These are phyloP conservation scores for Typha latifolia DNA, from an alignment of 176 grass and related monocot genomes.

Conservation along the genomic window DNA sequence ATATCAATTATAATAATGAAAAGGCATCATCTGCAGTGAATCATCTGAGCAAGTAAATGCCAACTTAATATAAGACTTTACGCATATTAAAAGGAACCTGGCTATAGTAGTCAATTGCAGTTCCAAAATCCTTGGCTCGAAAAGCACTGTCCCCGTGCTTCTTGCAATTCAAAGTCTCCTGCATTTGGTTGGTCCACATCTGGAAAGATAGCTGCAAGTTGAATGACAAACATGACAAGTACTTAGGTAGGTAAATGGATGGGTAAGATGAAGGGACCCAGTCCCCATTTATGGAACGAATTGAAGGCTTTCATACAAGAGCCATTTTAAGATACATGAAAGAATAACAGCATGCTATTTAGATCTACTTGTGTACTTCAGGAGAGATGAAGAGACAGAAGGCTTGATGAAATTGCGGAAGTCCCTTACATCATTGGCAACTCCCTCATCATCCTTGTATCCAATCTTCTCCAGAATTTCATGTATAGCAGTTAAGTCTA, in stretches of 20 bases:
- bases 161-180: conserved; percentile 49
- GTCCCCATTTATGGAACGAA: too few species aligned
- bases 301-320: too few species aligned
- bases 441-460: conserved; percentile 91
- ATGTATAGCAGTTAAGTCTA: conserved; percentile 76
- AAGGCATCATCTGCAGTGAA: background rate
- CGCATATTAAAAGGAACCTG: conserved; percentile 35
- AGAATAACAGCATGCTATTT: background rate
- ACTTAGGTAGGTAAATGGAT: background rate
- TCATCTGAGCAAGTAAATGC: background rate
- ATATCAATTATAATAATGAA: background rate
- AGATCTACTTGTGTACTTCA: background rate
- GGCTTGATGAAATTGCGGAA: background rate
- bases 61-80: background rate
- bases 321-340: too few species aligned
- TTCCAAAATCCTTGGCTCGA: conserved; percentile 52
- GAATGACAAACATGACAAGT: background rate
- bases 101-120: conserved; percentile 47
- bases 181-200: conserved; percentile 68
- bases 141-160: conserved; percentile 55
- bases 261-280: too few species aligned
- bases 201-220: conserved; percentile 63
- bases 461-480: conserved; percentile 63
- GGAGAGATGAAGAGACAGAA: background rate
- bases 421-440: conserved; percentile 66